Evolutionary conservation across 768 basidiomycete species (phyloP), one percentile per base, ranked within the genome.

Genomic region (Gloeostereum incarnatum): DNA sequence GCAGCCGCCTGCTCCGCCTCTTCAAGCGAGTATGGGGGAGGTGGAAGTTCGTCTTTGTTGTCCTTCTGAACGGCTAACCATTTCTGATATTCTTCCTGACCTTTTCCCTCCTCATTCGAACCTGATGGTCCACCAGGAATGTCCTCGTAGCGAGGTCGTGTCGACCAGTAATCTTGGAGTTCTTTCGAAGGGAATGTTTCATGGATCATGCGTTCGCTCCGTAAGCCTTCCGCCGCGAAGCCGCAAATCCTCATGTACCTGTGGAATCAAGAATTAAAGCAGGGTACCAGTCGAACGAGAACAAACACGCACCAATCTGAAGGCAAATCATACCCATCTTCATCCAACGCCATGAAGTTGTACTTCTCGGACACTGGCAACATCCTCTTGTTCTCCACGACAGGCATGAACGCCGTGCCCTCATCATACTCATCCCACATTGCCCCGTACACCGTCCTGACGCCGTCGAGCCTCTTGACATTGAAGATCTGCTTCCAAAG

Each of bases 181-280:
- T 85, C 82, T 42, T 85, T 82, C 22, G 65, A 57, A 0, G 83
- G 81, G 43, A 86, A 78, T 1, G 72, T 67, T 35, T 81, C 80
- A 26, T 63, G 62, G 6, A 86, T 61, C 29, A 61, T 59, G n/a
- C 77, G 73, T 46, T 81, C 81, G 27, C 73, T 68, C 10, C 77
- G 75, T 21, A 87, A 59, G 19, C 63, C 72, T 56, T 86, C 81
- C 0, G 69, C 80, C 2, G 78, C 80, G 47, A 82, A 74, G 11
- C 84, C 83, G 49, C 70, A 73, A 36, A 87, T 75, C 16, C 85
- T 73, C 81, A 85, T 84, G 53, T 83, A 85, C 78, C 76, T 79
- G 46, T 16, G n/a, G 7, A 18, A n/a, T 22, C 4, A 30, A 0
- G 21, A 22, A 31, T 22, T 20, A 24, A 21, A 40, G 20, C n/a